phyloP scores from a whole-genome alignment of 176 grass and related monocot species.

The Alopecurus myosuroides region DNA sequence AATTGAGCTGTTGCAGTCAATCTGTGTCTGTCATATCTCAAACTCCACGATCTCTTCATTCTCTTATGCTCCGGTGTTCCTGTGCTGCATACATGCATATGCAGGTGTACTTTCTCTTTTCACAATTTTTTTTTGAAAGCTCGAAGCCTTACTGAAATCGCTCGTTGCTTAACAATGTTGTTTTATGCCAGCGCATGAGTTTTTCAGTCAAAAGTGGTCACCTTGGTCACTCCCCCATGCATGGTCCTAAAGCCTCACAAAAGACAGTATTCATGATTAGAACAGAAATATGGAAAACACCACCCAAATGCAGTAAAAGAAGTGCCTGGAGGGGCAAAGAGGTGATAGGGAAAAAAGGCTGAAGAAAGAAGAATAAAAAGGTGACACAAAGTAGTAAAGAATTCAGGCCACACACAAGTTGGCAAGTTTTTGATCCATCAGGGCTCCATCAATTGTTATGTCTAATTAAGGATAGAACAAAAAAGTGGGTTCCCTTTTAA shows the following conservation, averaged over 20 bases:
- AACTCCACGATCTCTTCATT: background rate
- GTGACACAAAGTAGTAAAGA: background rate
- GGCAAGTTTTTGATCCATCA: background rate
- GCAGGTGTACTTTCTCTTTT: background rate
- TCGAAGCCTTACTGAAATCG: background rate
- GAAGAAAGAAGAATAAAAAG: background rate
- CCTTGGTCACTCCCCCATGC: constrained; percentile 29
- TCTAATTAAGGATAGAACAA: background rate
- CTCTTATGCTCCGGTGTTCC: background rate
- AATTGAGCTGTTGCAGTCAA: background rate
- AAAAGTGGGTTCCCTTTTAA: background rate
- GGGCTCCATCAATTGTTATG: background rate
- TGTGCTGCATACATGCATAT: background rate
- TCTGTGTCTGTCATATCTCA: background rate
- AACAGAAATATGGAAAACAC: constrained; percentile 34
- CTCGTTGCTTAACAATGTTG: background rate
- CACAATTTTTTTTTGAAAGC: background rate
- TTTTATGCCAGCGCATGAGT: background rate
- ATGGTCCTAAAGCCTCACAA: constrained; percentile 55
- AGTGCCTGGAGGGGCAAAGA: constrained; percentile 36
- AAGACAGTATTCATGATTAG: constrained; percentile 50
- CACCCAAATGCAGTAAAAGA: constrained; percentile 51
- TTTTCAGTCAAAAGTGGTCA: constrained; percentile 27
- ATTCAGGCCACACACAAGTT: background rate
- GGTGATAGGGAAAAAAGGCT: constrained; percentile 31